A percentile compares a stretch with the other conserved stretches of the same genome.
These are phyloP conservation scores for Anisodus tanguticus DNA, from an alignment of 257 asterid species.

Conservation along the genomic window DNA sequence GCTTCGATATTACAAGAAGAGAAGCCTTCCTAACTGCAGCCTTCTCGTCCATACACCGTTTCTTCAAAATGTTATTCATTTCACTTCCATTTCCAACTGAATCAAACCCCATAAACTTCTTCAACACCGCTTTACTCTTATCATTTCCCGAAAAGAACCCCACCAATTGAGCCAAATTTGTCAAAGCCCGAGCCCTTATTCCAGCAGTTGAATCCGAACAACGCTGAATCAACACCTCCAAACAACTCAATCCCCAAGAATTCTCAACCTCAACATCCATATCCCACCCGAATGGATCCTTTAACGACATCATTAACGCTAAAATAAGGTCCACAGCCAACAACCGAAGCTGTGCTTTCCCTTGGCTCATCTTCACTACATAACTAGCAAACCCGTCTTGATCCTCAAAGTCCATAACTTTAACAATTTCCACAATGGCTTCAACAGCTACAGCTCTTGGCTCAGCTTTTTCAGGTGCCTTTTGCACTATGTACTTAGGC, in stretches of 20 bases:
- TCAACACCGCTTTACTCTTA: constrained; percentile 50
- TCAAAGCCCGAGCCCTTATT: constrained; percentile 84
- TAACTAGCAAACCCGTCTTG: constrained; percentile 65
- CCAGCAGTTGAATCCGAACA: constrained; percentile 79
- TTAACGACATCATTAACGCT: constrained; percentile 52
- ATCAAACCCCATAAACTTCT: constrained; percentile 62
- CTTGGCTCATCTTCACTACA: constrained; percentile 83
- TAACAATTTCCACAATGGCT: constrained; percentile 71
- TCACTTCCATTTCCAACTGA: constrained; percentile 39
- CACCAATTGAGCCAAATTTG: constrained; percentile 71
- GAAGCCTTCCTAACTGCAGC: constrained; percentile 98
- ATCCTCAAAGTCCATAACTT: constrained; percentile 60
- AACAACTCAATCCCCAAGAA: constrained; percentile 64
- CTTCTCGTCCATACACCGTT: constrained; percentile 83
- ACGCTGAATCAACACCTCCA: constrained; percentile 72
- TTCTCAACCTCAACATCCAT: constrained; percentile 45
- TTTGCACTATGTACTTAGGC: constrained; percentile 75
- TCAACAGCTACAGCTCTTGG: constrained; percentile 84
- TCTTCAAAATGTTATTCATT: constrained; percentile 58
- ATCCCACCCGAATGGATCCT: constrained; percentile 58
- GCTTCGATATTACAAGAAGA: constrained; percentile 76
- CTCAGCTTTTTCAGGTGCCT: constrained; percentile 88
- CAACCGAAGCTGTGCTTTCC: constrained; percentile 75
- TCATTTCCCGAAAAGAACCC: constrained; percentile 57
- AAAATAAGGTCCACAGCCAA: constrained; percentile 81